phyloP scores from a whole-genome alignment of 2,329 filamentous ascomycete genomes.

The Alternaria alternata region DNA sequence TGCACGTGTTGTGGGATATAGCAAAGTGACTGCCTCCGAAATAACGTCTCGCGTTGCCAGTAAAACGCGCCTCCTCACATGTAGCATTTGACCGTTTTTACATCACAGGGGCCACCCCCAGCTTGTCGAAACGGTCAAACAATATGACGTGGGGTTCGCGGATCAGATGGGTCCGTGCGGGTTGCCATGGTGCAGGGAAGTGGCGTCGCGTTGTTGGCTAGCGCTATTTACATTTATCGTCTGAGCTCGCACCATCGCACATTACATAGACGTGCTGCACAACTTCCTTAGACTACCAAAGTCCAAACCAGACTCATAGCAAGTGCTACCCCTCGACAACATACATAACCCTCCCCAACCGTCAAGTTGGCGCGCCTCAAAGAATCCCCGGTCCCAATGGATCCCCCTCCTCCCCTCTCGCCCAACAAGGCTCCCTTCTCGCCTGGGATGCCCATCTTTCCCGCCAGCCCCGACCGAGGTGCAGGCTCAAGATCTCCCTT shows the following conservation, averaged over 20 bases:
- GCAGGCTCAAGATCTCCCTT: conserved; percentile 56
- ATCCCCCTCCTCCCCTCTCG: conserved; percentile 49
- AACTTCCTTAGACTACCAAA: conserved; percentile 21
- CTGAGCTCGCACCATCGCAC: conserved; percentile 28
- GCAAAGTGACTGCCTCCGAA: not conserved
- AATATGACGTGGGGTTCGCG: conserved; percentile 17
- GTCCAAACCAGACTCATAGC: conserved; percentile 8
- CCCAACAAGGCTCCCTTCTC: conserved; percentile 63
- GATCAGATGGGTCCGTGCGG: conserved; percentile 23
- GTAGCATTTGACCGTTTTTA: not conserved
- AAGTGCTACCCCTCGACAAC: conserved; percentile 12
- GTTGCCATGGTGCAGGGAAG: conserved; percentile 38
- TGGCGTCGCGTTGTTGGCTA: conserved; percentile 29
- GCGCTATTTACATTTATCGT: conserved; percentile 34
- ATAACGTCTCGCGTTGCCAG: not conserved
- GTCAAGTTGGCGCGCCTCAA: conserved; percentile 50
- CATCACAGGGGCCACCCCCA: not conserved
- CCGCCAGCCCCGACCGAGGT: conserved; percentile 69
- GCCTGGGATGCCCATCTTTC: conserved; percentile 66
- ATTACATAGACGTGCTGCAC: conserved; percentile 16
- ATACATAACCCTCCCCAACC: conserved; percentile 28
- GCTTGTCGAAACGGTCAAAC: not conserved
- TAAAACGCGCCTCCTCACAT: not conserved
- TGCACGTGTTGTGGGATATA: not conserved
- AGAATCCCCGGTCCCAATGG: conserved; percentile 45